Evolutionary conservation across 148 eudicot species (phyloP), one percentile per base, ranked within the genome.

Genomic region (Suaeda aralocaspica): DNA sequence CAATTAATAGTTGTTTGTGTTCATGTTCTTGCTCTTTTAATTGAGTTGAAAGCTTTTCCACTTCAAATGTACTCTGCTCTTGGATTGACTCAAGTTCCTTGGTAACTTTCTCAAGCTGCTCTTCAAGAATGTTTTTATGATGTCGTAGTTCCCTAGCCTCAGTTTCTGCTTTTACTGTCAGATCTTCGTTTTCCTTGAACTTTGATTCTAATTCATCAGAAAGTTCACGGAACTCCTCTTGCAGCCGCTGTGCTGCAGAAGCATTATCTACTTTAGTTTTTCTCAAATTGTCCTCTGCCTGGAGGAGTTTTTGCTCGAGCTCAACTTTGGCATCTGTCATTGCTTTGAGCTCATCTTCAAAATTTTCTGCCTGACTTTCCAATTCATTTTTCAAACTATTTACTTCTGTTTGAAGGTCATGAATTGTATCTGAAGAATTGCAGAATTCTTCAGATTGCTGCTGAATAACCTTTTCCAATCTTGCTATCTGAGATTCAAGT

Each of bases 221-320:
- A 25, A 87, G 79, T 79, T 76, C 82, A 52, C 66, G 77, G 72
- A 90, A 84, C 73, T 87, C 92, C 68, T 85, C 95, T 72, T 87
- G 95, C 70, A 87, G 79, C 58, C 72, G 71, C 70, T 94, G 87
- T 14, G 87, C 85, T 26, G 83, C 82, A 65, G 76, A 68, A 76
- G 85, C 80, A 67, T 84, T 82, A 34, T 77, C 82, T 74, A 73
- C 74, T 73, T 66, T 82, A 50, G 82, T 64, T 73, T 76, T 80
- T 77, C 90, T 84, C 71, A 95, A 72, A 18, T 81, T 84, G 76
- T 91, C 96, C 76, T 91, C 96, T 53, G 91, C 87, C 72, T 30
- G 82, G 53, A 84, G 81, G 66, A 86, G 91, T 74, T 87, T 85
- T 72, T 87, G 79, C 80, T 88, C 96, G 78, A 78, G 85, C 74